These are phyloP conservation scores for Corymbia citriodora DNA, from an alignment of 441 rosid genomes.

Conservation along the genomic window DNA sequence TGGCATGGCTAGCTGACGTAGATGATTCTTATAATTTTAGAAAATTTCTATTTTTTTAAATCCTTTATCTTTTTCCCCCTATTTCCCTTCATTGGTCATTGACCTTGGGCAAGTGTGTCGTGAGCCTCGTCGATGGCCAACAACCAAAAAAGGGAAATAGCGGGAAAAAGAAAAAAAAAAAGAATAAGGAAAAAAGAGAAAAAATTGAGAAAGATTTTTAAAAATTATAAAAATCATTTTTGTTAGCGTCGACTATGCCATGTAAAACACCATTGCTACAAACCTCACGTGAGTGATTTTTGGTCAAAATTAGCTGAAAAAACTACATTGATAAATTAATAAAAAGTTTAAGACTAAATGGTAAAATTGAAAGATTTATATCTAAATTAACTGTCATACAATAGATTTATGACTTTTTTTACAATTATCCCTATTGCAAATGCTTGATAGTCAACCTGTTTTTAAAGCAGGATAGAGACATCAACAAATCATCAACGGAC, in stretches of 20 bases:
- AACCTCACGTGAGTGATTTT: background rate
- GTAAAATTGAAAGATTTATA: background rate
- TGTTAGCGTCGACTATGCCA: accelerated
- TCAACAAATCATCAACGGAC: background rate
- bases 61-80: background rate
- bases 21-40: background rate
- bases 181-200: too few species aligned
- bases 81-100: accelerated
- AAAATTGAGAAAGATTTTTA: background rate
- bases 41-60: background rate
- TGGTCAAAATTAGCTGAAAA: accelerated
- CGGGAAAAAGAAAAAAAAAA: background rate
- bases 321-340: too few species aligned
- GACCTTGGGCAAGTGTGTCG: accelerated
- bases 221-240: background rate
- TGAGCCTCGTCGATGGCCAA: accelerated
- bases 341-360: too few species aligned
- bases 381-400: background rate
- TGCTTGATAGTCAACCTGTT: background rate
- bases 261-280: accelerated
- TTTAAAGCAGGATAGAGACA: background rate
- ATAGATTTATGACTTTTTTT: background rate
- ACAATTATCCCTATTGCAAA: background rate
- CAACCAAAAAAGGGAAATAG: background rate
- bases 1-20: background rate